These are phyloP conservation scores for Phytopythium ostracodes DNA, from an alignment of 352 stramenopile genomes.

Conservation along the genomic window DNA sequence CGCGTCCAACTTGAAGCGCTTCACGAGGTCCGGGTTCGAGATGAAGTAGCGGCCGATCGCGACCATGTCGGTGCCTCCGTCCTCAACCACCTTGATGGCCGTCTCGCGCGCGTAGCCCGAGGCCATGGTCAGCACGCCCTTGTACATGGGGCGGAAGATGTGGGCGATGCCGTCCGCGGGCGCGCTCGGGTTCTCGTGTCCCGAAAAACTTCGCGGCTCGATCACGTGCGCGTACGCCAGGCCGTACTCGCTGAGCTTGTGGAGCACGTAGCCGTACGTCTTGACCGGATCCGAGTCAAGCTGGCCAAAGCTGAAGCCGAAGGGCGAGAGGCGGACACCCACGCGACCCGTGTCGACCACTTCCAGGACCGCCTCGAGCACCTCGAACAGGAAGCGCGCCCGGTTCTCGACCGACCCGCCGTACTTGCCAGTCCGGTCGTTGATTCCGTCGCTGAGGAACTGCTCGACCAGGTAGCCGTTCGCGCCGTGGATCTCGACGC, in stretches of 20 bases:
- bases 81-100: conserved; percentile 32
- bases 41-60: conserved; percentile 57
- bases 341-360: conserved; percentile 13
- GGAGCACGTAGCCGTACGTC: conserved; percentile 36
- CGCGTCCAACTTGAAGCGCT: conserved; percentile 32
- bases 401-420: conserved; percentile 78
- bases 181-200: conserved; percentile 10
- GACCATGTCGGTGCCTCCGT: conserved; percentile 44
- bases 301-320: conserved; percentile 24
- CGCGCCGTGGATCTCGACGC: conserved; percentile 77
- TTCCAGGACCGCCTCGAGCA: conserved; percentile 40
- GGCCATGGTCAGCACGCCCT: conserved; percentile 18
- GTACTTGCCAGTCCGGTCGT: conserved; percentile 77
- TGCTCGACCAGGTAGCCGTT: conserved; percentile 90
- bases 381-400: conserved; percentile 54
- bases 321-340: conserved; percentile 25
- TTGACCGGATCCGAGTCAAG: conserved; percentile 20
- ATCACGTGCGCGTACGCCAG: conserved; percentile 51
- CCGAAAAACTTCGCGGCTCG: conserved; percentile 35
- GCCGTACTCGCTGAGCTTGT: conserved; percentile 8
- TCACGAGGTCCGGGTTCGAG: conserved; percentile 63
- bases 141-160: conserved; percentile 49
- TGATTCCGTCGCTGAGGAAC: conserved; percentile 68
- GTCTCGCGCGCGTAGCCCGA: conserved; percentile 25
- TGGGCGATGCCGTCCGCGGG: conserved; percentile 23